Base-by-base conservation (phyloP, 345 rosid species). In the Zanthoxylum bungeanum region DNA sequence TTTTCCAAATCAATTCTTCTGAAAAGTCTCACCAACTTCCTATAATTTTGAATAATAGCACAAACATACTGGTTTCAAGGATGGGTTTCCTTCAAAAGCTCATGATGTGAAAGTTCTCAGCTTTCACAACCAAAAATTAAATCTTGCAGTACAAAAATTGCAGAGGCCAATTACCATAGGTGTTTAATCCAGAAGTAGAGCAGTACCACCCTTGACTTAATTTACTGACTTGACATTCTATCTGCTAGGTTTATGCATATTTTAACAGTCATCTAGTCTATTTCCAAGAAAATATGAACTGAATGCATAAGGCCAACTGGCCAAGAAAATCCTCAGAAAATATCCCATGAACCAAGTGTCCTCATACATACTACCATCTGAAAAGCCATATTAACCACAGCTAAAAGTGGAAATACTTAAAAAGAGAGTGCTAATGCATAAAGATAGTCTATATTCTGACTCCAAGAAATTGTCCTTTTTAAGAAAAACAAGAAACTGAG, bases 181-280 rank as follows among this genome's bases (percentile, higher is more conserved):
- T 66, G 31, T 27, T 17, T 21, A 66, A 64, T 12, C 47, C 5
- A 33, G 47, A 65, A 31, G 40, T 47, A 19, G 6, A 30, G 28
- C 28, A 49, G 11, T 51, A 14, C 47, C 49, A 67, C 31, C 31
- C 10, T 30, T 2, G 19, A 22, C 51, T 52, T 24, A 67, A 7
- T 37, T 22, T 21, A 36, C 9, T 52, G 33, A 52, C 24, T 36
- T 7, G 3, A 53, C 47, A 67, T 12, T 21, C 12, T 51, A 50
- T 67, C 59, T 34, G 60, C 47, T 51, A 49, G 25, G 36, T 64
- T 36, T 21, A 52, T 50, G 70, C 59, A 67, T 67, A 17, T 39
- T 27, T 68, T 39, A 16, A 21, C 7, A 66, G 12, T 40, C 51
- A 39, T 68, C 71, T 27, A 25, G 25, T 22, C n/a, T 27, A 39